Conservation (phyloP, 257 asterid genomes). For the Fraxinus excelsior region DNA sequence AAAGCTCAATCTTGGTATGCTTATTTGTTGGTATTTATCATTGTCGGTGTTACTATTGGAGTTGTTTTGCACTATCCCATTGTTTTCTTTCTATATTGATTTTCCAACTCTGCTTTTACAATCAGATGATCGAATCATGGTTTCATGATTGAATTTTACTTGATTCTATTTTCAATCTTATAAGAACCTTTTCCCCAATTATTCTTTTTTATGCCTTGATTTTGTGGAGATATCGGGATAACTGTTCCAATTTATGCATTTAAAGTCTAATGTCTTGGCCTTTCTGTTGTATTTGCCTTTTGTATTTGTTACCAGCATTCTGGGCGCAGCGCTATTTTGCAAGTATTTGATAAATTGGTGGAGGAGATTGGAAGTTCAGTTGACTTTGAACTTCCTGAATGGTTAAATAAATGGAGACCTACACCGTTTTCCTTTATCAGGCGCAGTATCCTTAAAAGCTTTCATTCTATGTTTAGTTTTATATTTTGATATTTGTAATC, state of each 20-base stretch:
- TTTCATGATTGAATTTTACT: neutral
- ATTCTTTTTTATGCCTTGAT: neutral
- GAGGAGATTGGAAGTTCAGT: slow-evolving; percentile 69
- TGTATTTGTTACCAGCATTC: slow-evolving; percentile 39
- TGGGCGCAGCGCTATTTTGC: slow-evolving; percentile 50
- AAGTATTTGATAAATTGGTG: slow-evolving; percentile 60
- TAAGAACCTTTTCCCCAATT: neutral
- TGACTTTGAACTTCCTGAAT: slow-evolving; percentile 91
- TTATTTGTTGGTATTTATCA: neutral
- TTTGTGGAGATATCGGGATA: neutral
- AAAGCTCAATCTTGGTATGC: neutral
- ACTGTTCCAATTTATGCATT: neutral
- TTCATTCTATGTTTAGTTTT: neutral
- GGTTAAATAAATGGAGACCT: slow-evolving; percentile 61
- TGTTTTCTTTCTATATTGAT: neutral
- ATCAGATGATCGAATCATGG: neutral
- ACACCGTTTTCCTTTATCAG: slow-evolving; percentile 67
- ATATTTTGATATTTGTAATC: neutral
- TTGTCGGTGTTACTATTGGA: neutral
- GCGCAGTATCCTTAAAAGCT: slow-evolving; percentile 76
- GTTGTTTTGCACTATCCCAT: neutral
- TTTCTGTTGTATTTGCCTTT: slow-evolving; percentile 18
- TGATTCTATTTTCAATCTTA: neutral
- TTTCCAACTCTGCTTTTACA: neutral
- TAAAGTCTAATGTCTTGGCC: neutral